These are phyloP conservation scores for Rhodotorula toruloides DNA, from an alignment of 768 basidiomycete genomes.

Conservation along the genomic window DNA sequence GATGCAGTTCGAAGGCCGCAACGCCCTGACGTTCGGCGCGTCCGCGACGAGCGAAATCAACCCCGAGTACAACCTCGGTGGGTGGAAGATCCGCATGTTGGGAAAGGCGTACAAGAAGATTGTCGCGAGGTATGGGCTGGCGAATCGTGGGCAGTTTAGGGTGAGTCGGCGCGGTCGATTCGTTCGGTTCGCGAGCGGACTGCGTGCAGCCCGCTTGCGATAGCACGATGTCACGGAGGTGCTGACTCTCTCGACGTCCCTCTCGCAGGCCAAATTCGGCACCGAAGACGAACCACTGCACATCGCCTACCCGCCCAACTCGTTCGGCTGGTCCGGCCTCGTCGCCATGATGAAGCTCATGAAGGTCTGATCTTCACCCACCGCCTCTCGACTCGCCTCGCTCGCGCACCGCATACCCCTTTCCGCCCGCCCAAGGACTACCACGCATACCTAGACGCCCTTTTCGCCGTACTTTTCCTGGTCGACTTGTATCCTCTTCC, in stretches of 20 bases:
- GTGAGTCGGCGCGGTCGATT: background rate
- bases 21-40: conserved; percentile 32
- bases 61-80: conserved; percentile 21
- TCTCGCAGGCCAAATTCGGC: conserved; percentile 19
- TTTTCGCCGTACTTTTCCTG: too few species aligned
- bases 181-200: background rate
- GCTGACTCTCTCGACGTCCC: background rate
- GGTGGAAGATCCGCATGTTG: conserved; percentile 23
- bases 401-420: too few species aligned
- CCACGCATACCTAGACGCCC: too few species aligned
- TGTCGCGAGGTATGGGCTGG: conserved; percentile 15
- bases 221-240: too few species aligned
- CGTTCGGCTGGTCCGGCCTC: conserved; percentile 28
- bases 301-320: conserved; percentile 17
- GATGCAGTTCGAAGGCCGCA: conserved; percentile 28
- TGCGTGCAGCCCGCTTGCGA: background rate
- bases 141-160: conserved; percentile 25
- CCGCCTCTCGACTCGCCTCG: too few species aligned
- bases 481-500: too few species aligned
- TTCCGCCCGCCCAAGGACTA: too few species aligned
- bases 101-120: conserved; percentile 33
- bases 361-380: conserved; percentile 4
- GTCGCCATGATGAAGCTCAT: conserved; percentile 31
- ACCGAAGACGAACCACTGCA: conserved; percentile 24
- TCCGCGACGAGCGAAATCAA: conserved; percentile 12